Conservation (phyloP, 2,329 filamentous ascomycete genomes). For the Microdochium bolleyi region DNA sequence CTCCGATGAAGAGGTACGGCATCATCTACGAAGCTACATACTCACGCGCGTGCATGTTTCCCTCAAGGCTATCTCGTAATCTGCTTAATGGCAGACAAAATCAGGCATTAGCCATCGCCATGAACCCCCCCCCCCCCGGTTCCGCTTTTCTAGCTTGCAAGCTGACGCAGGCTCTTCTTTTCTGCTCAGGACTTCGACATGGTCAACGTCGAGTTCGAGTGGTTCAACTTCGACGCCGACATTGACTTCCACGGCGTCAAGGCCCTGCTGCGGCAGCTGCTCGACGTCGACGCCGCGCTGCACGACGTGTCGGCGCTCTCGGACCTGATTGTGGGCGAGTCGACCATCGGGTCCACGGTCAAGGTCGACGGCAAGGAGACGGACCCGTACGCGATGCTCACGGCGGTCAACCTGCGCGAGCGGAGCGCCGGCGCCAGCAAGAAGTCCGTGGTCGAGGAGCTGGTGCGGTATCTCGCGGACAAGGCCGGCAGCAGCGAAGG, state of each 20-base stretch:
- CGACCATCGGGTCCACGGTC: constrained; percentile 84
- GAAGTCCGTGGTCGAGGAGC: constrained; percentile 54
- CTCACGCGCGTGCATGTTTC: too few species aligned
- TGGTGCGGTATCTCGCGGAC: constrained; percentile 63
- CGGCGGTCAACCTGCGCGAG: constrained; percentile 73
- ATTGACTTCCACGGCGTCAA: constrained; percentile 96
- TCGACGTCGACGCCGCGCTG: constrained; percentile 78
- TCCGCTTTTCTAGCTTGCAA: too few species aligned
- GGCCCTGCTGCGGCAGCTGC: constrained; percentile 78
- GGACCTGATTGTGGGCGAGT: constrained; percentile 80
- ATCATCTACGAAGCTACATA: neutral
- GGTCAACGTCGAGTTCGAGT: constrained; percentile 95
- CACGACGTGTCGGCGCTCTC: constrained; percentile 83
- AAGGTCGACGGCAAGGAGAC: constrained; percentile 94
- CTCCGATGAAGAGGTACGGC: constrained; percentile 44
- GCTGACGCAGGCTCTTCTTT: too few species aligned
- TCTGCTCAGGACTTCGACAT: constrained; percentile 70
- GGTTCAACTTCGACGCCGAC: constrained; percentile 87
- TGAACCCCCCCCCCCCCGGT: too few species aligned
- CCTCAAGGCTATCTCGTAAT: too few species aligned
- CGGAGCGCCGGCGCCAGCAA: constrained; percentile 55
- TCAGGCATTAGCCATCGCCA: too few species aligned
- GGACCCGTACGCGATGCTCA: constrained; percentile 89
- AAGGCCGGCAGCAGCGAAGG: constrained; percentile 43
- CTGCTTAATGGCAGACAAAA: too few species aligned